Base-by-base conservation (phyloP, 2,329 filamentous ascomycete genomes). In the Fusarium irregulare region DNA sequence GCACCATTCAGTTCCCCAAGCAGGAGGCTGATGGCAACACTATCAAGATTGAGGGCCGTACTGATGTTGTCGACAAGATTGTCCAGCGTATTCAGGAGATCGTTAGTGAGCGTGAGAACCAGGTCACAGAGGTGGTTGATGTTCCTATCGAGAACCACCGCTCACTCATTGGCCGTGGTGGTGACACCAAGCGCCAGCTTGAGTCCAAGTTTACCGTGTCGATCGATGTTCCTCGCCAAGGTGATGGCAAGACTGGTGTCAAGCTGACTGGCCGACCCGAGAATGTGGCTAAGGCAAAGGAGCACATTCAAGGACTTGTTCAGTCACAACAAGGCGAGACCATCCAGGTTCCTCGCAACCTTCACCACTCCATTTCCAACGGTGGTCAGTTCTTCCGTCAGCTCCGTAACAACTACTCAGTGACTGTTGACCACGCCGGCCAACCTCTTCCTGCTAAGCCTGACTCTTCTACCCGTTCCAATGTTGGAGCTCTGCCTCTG, bases 1-100 rank as follows among this genome's bases (percentile, higher is more conserved):
- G 95, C 68, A 93, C 95, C 75, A 93, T 99, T 64, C 94, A 95
- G 79, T 98, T 99, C 85, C 96, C 96, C 60, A 94, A 94, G 79
- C 91, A 93, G 71, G 94, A 97, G 61, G 88, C 91, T 55, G 91
- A 92, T 64, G 93, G 92, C 46, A 93, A 92, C 76, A 88, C 87
- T 27, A 97, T 99, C 80, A 94, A 92, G 78, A 85, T 99, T 8
- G 94, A 98, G 81, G 96, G 96, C 30, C 91, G 92, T 49, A 90
- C 89, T 67, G 89, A 90, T 41, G 85, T 99, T 25, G 95, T 98
- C 3, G 92, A 97, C 74, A 97, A 93, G 82, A 97, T 99, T 73
- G 86, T 95, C 75, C 87, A 90, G 56, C 88, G 92, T 27, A 97
- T 99, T 73, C 83, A 96, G 76, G 87, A 89, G 48, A 92, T 97